phyloP scores from a whole-genome alignment of 192 early-diverging fungal species.

The Umbelopsis vinacea region DNA sequence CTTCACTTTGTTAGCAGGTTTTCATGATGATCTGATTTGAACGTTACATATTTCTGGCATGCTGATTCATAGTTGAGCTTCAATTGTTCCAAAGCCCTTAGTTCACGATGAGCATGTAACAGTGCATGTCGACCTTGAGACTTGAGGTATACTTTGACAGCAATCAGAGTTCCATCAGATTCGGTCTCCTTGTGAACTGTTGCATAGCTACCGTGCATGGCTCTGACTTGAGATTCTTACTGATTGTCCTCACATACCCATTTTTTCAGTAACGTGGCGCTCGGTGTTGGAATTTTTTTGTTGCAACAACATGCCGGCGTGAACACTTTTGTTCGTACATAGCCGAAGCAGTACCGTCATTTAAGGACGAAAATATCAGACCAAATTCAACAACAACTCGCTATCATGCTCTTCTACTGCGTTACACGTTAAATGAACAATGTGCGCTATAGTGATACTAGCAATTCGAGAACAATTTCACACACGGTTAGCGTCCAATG shows the following conservation, averaged over 20 bases:
- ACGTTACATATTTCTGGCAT: conserved; percentile 7
- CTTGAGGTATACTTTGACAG: conserved; percentile 22
- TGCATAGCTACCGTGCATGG: conserved; percentile 27
- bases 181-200: conserved; percentile 26
- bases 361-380: too few species aligned
- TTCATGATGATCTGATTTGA: neutral
- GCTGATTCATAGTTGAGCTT: conserved; percentile 17
- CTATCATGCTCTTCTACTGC: too few species aligned
- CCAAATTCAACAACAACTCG: too few species aligned
- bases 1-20: neutral
- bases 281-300: conserved; percentile 7
- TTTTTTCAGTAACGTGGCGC: neutral
- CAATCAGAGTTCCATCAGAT: conserved; percentile 9
- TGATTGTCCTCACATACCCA: neutral
- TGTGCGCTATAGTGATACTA: too few species aligned
- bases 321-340: neutral
- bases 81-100: conserved; percentile 21
- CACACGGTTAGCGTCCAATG: too few species aligned
- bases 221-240: neutral
- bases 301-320: neutral
- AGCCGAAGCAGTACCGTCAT: too few species aligned
- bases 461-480: too few species aligned
- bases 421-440: too few species aligned
- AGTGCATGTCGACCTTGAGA: conserved; percentile 15
- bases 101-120: conserved; percentile 23